Percentiles rank a stretch among this genome's conserved stretches.
Evolutionary conservation across 306 rosid species (phyloP).

Genomic region (Phaseolus lunatus): DNA sequence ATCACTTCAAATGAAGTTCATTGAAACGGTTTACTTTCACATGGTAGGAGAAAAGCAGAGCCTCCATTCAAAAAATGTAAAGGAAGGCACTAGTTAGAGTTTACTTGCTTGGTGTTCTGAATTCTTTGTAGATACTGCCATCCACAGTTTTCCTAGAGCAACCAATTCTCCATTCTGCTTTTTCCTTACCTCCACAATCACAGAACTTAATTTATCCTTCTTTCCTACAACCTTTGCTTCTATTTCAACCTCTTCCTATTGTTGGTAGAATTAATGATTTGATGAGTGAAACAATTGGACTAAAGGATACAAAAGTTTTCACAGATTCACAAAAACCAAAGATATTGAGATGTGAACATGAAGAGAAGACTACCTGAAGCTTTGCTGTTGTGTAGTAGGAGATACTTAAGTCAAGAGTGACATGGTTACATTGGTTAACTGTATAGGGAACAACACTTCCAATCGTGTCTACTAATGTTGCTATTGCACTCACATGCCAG

Average conservation of each 20-base stretch:
- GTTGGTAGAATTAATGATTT: neutral
- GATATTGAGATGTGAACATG: neutral
- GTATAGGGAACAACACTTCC: constrained; percentile 22
- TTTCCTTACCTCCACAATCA: constrained; percentile 49
- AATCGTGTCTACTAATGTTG: constrained; percentile 49
- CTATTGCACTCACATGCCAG: constrained; percentile 62
- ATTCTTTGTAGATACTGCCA: constrained; percentile 8
- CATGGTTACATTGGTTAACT: neutral
- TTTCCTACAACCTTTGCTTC: constrained; percentile 50
- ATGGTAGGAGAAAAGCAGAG: neutral
- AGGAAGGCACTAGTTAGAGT: constrained; percentile 29
- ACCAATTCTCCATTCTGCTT: constrained; percentile 47
- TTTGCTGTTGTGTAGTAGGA: constrained; percentile 51
- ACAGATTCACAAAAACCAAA: neutral
- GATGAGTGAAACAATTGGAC: neutral
- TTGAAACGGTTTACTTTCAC: neutral
- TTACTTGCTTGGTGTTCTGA: neutral
- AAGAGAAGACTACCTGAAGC: constrained; percentile 41
- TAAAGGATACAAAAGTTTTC: neutral
- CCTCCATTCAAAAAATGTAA: neutral
- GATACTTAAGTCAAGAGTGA: constrained; percentile 47
- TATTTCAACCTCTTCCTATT: constrained; percentile 58
- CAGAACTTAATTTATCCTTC: constrained; percentile 44
- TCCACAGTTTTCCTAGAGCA: constrained; percentile 58
- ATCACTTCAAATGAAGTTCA: neutral